A percentile compares a stretch with the other conserved stretches of the same genome.
Conservation (phyloP, 805 yeast species). For the Teunomyces barrocoloradensis region DNA sequence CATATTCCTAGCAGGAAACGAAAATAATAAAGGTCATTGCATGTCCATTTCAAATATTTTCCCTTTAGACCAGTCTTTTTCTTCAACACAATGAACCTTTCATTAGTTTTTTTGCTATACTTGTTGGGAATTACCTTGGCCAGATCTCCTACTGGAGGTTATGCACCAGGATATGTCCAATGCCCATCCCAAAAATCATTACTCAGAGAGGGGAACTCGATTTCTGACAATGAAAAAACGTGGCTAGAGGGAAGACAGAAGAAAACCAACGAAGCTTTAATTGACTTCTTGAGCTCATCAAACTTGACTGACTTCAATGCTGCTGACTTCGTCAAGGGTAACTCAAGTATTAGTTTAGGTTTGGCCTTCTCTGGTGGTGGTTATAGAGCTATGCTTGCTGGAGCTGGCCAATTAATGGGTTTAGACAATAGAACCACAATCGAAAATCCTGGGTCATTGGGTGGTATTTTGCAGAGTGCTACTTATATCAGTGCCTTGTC, state of each 20-base stretch:
- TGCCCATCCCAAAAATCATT: constrained; percentile 23
- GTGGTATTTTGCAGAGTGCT: constrained; percentile 70
- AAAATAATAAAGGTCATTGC: not conserved
- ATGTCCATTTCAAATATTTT: not conserved
- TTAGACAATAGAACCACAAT: constrained; percentile 69
- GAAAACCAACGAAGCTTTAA: constrained; percentile 23
- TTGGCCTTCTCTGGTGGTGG: constrained; percentile 43
- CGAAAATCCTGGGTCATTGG: constrained; percentile 48
- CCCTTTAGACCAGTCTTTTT: not conserved
- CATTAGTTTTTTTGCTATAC: not conserved
- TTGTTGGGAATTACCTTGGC: constrained; percentile 8
- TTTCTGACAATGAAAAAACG: constrained; percentile 21
- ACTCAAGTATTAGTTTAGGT: constrained; percentile 22
- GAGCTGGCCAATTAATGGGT: constrained; percentile 82
- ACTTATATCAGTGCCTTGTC: constrained; percentile 75
- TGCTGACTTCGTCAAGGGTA: constrained; percentile 16
- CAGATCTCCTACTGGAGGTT: constrained; percentile 21
- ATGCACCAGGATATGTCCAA: constrained; percentile 28
- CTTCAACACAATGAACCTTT: not conserved
- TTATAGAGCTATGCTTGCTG: constrained; percentile 54
- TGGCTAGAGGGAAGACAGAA: constrained; percentile 25
- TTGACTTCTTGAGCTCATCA: constrained; percentile 19
- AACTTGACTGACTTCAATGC: constrained; percentile 22
- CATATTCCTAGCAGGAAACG: not conserved
- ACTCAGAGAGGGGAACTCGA: constrained; percentile 23